Percentiles rank a stretch among this genome's conserved stretches.
These are phyloP conservation scores for Ephemerocybe angulata DNA, from an alignment of 768 basidiomycete genomes.

Conservation along the genomic window DNA sequence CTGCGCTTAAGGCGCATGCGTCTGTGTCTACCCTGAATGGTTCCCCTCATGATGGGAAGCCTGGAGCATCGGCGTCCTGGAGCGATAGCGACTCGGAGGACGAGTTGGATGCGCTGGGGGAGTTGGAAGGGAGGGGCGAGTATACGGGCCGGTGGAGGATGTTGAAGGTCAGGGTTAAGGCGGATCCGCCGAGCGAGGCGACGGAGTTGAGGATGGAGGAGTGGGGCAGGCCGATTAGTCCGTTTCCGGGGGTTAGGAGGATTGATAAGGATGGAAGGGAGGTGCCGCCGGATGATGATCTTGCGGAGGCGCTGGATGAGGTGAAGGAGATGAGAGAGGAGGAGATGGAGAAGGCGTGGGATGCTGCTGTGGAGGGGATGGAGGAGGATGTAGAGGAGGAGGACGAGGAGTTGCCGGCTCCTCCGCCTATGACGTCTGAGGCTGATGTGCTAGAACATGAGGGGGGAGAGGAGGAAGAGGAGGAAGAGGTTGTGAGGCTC, in stretches of 20 bases:
- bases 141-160: slow-evolving; percentile 65
- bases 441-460: no score
- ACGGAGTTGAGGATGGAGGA: slow-evolving; percentile 46
- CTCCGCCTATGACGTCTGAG: no score
- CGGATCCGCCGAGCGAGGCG: slow-evolving; percentile 59
- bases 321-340: slow-evolving; percentile 8
- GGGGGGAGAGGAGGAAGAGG: slow-evolving; percentile 18
- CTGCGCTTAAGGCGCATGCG: slow-evolving; percentile 14
- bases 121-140: slow-evolving; percentile 50
- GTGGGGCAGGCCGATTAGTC: slow-evolving; percentile 72
- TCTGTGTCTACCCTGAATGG: slow-evolving; percentile 5
- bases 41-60: not conserved
- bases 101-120: slow-evolving; percentile 12
- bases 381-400: slow-evolving; percentile 17
- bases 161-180: slow-evolving; percentile 56
- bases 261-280: slow-evolving; percentile 15
- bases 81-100: slow-evolving; percentile 32
- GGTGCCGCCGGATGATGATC: not conserved
- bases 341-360: not conserved
- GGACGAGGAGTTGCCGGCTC: no score
- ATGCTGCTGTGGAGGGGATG: slow-evolving; percentile 18
- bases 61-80: slow-evolving; percentile 19
- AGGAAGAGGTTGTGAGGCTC: slow-evolving; percentile 24
- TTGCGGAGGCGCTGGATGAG: not conserved
- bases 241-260: slow-evolving; percentile 44